Conservation (phyloP, 2,329 filamentous ascomycete genomes). For the Fusarium mangiferae region DNA sequence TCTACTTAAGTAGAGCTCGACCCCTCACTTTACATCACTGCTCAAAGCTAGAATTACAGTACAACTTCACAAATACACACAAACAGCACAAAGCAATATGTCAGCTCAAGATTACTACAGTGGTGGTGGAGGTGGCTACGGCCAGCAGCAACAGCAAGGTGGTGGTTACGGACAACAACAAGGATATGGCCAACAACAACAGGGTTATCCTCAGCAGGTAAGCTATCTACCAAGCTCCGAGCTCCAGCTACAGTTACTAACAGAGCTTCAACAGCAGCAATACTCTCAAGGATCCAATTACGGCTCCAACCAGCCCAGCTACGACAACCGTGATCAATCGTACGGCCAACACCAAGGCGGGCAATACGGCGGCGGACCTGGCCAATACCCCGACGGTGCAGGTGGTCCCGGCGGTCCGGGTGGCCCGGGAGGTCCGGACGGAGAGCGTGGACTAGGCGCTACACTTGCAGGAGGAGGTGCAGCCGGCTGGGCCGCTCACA, state of each 20-base stretch:
- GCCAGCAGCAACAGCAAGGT: conserved; percentile 20
- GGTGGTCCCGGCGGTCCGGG: conserved; percentile 12
- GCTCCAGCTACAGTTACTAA: background rate
- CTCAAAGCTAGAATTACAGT: background rate
- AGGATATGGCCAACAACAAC: conserved; percentile 27
- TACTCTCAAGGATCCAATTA: conserved; percentile 32
- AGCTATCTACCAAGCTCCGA: background rate
- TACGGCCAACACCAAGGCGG: conserved; percentile 34
- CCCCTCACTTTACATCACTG: conserved; percentile 1
- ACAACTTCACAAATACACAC: background rate
- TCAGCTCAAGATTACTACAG: conserved; percentile 42
- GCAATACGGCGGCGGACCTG: conserved; percentile 24
- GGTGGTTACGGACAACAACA: conserved; percentile 19
- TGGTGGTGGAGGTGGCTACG: conserved; percentile 13
- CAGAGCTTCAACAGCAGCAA: conserved; percentile 9
- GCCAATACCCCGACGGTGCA: conserved; percentile 20
- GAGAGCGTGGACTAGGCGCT: conserved; percentile 63
- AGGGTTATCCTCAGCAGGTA: conserved; percentile 35
- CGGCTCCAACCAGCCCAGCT: conserved; percentile 27
- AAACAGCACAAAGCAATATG: conserved; percentile 19
- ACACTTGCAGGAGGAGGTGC: conserved; percentile 60
- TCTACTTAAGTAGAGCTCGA: conserved; percentile 22
- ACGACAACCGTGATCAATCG: conserved; percentile 26
- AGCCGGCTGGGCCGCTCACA: conserved; percentile 61
- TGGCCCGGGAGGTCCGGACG: conserved; percentile 39